Base-by-base conservation (phyloP, 257 asterid species). In the Scutellaria baicalensis region DNA sequence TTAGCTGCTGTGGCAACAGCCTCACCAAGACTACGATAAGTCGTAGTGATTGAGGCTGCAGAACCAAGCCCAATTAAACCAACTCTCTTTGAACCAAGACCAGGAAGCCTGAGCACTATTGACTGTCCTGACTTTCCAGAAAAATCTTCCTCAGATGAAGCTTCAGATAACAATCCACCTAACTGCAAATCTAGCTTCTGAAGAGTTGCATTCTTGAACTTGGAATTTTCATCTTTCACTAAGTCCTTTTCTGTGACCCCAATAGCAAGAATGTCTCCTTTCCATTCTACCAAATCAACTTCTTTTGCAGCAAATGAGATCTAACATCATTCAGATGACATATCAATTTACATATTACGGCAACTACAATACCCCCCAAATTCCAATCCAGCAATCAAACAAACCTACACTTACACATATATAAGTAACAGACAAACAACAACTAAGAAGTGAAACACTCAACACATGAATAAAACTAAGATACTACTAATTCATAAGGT, bases 1-100 rank as follows among this genome's bases (percentile, higher is more conserved):
- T 92, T 94, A 56, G 99, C 98, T 0, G 92, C 96, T 38, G 87
- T 83, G 60, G 99, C 99, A 67, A 87, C 89, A 38, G 91, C 92
- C 84, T 94, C 99, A 21, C 98, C 99, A 61, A 94, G 88, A 86
- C 86, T 70, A 31, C 84, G 86, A 75, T 87, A 91, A 58, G 89
- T 76, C 49, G 66, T 62, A 57, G 77, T 51, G n/a, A 90, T 69
- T 7, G 86, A 84, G 40, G 82, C 66, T 3, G 80, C 69, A 39
- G 92, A 73, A 35, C 99, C 98, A 48, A 94, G 87, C 33, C 99
- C 99, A 59, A 89, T 79, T 81, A 94, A 73, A 59, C 93, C 83
- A 54, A 94, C 80, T 79, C 98, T 83, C 71, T 94, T 94, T 10
- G 95, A 80, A 47, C 96, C 89, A 71, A 89, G 80, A 38, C 93